These are phyloP conservation scores for Diospyros lotus DNA, from an alignment of 148 eudicot genomes.

Conservation along the genomic window DNA sequence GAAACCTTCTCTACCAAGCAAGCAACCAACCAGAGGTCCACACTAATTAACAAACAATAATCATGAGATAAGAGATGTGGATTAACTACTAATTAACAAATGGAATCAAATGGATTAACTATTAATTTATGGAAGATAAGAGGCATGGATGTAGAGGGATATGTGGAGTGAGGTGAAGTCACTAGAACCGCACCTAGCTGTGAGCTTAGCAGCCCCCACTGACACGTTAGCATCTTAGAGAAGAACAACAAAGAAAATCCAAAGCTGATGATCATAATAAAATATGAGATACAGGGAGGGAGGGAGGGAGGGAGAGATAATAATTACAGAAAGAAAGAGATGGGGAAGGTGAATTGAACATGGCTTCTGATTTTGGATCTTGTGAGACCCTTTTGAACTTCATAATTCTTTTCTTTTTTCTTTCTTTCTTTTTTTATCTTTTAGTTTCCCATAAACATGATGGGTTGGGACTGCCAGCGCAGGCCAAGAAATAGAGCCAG, in stretches of 20 bases:
- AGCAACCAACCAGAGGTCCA: too few species aligned
- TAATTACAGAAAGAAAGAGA: not conserved
- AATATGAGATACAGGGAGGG: not conserved
- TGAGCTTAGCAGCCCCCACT: not conserved
- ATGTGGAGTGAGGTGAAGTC: too few species aligned
- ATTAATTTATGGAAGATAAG: too few species aligned
- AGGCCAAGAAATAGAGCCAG: not conserved
- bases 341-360: conserved; percentile 3
- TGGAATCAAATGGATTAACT: too few species aligned
- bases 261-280: not conserved
- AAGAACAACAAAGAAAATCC: not conserved
- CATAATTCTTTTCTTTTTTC: too few species aligned
- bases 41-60: too few species aligned
- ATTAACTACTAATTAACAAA: too few species aligned
- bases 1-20: too few species aligned
- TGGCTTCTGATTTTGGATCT: conserved; percentile 10
- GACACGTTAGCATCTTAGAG: not conserved
- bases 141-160: too few species aligned
- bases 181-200: too few species aligned
- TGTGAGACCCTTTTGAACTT: not conserved
- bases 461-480: not conserved
- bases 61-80: too few species aligned
- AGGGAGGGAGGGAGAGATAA: not conserved
- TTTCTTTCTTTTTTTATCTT: not conserved
- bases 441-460: not conserved